Conservation (phyloP, 1,139 yeast species). For the Yamadazyma mexicana region DNA sequence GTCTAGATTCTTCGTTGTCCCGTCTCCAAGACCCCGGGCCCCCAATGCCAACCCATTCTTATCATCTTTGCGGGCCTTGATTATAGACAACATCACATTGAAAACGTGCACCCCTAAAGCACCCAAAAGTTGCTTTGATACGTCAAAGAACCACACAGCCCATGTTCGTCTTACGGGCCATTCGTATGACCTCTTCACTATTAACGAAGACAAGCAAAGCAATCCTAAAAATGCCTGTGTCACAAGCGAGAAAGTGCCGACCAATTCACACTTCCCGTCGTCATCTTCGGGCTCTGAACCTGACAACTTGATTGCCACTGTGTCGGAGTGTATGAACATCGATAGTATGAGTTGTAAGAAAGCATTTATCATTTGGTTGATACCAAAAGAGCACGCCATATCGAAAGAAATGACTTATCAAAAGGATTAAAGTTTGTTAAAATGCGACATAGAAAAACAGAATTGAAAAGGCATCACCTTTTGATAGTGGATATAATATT, state of each 20-base stretch:
- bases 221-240: slow-evolving; percentile 72
- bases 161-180: slow-evolving; percentile 79
- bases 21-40: slow-evolving; percentile 6
- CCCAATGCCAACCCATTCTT: slow-evolving; percentile 11
- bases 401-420: not conserved
- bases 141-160: slow-evolving; percentile 88
- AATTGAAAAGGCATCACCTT: not conserved
- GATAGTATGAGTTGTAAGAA: slow-evolving; percentile 3
- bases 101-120: slow-evolving; percentile 81
- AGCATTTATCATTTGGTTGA: not conserved
- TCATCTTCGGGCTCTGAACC: slow-evolving; percentile 2
- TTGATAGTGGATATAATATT: not conserved
- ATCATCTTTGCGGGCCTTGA: slow-evolving; percentile 41
- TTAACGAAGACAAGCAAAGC: slow-evolving; percentile 70
- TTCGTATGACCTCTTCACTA: slow-evolving; percentile 76
- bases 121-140: slow-evolving; percentile 84
- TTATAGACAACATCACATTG: slow-evolving; percentile 70
- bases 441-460: not conserved
- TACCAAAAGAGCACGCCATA: slow-evolving; percentile 5
- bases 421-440: not conserved
- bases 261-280: slow-evolving; percentile 54
- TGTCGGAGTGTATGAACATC: slow-evolving; percentile 5
- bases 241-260: slow-evolving; percentile 70
- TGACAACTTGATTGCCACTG: not conserved
- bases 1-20: too few species aligned